These are phyloP conservation scores for Populus simonii DNA, from an alignment of 345 rosid species.

Conservation along the genomic window DNA sequence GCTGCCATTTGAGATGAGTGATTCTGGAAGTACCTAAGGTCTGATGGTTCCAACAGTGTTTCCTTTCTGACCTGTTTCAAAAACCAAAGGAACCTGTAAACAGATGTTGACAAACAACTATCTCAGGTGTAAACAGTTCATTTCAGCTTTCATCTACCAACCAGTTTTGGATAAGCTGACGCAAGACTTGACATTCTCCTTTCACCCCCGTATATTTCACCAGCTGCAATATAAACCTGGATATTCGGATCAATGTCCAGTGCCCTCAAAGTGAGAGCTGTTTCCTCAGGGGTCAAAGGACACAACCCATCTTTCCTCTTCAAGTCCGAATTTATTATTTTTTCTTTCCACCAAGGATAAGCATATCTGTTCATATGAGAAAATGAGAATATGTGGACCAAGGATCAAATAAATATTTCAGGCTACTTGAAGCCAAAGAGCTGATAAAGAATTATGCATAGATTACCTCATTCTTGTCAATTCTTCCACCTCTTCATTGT, in stretches of 20 bases:
- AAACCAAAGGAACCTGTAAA: constrained; percentile 1
- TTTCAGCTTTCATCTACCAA: constrained; percentile 33
- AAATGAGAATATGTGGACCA: neutral
- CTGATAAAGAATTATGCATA: neutral
- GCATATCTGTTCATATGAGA: constrained; percentile 56
- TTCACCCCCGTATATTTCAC: constrained; percentile 76
- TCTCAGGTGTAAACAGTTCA: neutral
- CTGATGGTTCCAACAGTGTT: constrained; percentile 64
- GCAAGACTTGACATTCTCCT: constrained; percentile 71
- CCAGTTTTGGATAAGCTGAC: constrained; percentile 67
- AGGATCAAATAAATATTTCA: constrained; percentile 5
- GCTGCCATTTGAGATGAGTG: constrained; percentile 94
- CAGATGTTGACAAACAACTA: neutral
- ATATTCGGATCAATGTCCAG: constrained; percentile 66
- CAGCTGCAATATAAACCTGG: constrained; percentile 80
- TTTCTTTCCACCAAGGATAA: constrained; percentile 95
- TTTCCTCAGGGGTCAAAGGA: constrained; percentile 90
- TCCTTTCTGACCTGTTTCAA: constrained; percentile 77
- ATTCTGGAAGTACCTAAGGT: constrained; percentile 69
- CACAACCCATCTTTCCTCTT: constrained; percentile 85
- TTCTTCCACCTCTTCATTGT: constrained; percentile 79
- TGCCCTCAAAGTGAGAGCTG: constrained; percentile 67
- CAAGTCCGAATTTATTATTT: constrained; percentile 70
- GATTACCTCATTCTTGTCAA: constrained; percentile 91
- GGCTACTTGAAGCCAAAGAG: neutral